phyloP scores from a whole-genome alignment of 2,329 filamentous ascomycete genomes.

The Xylariales sp. region DNA sequence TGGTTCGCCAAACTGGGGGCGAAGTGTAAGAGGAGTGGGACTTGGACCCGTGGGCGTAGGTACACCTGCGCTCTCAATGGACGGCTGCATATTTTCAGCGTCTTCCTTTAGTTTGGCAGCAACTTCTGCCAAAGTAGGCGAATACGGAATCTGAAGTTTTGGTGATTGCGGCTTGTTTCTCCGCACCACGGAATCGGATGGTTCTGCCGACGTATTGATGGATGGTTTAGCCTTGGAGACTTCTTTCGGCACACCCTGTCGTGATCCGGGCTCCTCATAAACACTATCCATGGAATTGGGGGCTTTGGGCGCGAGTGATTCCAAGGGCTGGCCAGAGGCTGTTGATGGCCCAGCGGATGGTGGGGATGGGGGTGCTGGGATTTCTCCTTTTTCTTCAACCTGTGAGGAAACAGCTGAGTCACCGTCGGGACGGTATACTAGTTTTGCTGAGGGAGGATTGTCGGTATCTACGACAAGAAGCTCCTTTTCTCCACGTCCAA shows the following conservation, averaged over 20 bases:
- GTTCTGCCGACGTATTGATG: background rate
- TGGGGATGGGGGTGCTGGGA: too few relatives aligned
- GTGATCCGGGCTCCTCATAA: too few relatives aligned
- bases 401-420: too few relatives aligned
- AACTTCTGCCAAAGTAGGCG: background rate
- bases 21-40: background rate
- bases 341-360: too few relatives aligned
- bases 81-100: background rate
- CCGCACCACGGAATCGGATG: background rate
- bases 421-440: slow-evolving; percentile 31
- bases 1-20: background rate
- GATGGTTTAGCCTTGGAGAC: too few relatives aligned
- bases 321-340: too few relatives aligned
- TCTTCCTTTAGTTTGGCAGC: background rate
- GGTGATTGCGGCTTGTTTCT: background rate
- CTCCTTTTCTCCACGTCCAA: slow-evolving; percentile 67
- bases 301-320: too few relatives aligned
- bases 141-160: background rate
- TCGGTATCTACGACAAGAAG: slow-evolving; percentile 65
- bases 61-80: background rate
- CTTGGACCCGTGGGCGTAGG: background rate
- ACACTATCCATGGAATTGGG: too few relatives aligned
- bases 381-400: too few relatives aligned
- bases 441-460: slow-evolving; percentile 35
- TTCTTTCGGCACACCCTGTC: too few relatives aligned